Percentiles rank a stretch among this genome's conserved stretches.
phyloP scores from a whole-genome alignment of 2,329 filamentous ascomycete species.

The Blumeria graminis region DNA sequence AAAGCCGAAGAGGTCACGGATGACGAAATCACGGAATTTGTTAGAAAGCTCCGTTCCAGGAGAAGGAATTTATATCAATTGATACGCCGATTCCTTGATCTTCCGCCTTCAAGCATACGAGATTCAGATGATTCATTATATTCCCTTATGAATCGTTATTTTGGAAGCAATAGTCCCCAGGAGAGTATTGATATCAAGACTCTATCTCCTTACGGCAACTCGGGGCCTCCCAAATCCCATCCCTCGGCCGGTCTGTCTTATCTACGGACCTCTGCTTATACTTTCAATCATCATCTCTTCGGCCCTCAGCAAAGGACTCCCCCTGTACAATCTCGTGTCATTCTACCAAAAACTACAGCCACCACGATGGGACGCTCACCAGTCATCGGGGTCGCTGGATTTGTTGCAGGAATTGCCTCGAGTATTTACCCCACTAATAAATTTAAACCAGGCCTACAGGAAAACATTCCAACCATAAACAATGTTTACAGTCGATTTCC shows the following conservation, averaged over 20 bases:
- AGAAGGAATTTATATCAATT: constrained; percentile 25
- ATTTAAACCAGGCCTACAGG: neutral
- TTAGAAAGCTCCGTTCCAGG: constrained; percentile 28
- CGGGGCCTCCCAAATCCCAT: constrained; percentile 34
- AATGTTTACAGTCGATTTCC: neutral
- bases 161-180: neutral
- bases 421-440: constrained; percentile 3
- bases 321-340: constrained; percentile 31
- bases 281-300: constrained; percentile 33
- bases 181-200: constrained; percentile 11
- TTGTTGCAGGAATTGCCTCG: constrained; percentile 10
- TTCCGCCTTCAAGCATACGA: constrained; percentile 15
- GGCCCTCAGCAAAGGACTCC: constrained; percentile 29
- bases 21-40: constrained; percentile 24
- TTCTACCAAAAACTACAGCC: constrained; percentile 19
- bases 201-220: constrained; percentile 19
- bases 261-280: constrained; percentile 26
- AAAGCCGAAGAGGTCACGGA: constrained; percentile 22
- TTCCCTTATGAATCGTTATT: too few relatives aligned
- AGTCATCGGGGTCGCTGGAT: constrained; percentile 14
- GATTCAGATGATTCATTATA: neutral
- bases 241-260: constrained; percentile 41
- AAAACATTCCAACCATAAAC: neutral
- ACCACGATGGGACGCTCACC: constrained; percentile 16
- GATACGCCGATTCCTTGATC: constrained; percentile 36